Percentiles rank a stretch among this genome's conserved stretches.
Conservation (phyloP, 129 eudicot genomes). For the Pittosporum tobira region DNA sequence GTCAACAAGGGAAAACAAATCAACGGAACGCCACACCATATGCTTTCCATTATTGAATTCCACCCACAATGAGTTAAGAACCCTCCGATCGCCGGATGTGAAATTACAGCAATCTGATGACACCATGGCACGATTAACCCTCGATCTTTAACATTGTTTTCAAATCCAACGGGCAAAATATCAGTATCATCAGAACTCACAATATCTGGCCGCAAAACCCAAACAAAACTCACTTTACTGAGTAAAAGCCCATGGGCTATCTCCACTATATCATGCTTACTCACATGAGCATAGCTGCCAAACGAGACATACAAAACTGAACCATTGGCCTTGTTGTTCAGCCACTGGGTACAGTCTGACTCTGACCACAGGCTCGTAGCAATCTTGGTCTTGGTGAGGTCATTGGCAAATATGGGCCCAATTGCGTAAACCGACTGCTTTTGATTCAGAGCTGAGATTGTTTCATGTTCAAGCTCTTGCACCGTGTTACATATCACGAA, state of each 20-base stretch:
- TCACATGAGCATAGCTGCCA: constrained; percentile 77
- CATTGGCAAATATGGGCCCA: constrained; percentile 54
- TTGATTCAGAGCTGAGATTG: constrained; percentile 34
- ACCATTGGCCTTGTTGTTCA: constrained; percentile 37
- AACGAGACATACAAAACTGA: constrained; percentile 77
- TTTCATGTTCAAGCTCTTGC: constrained; percentile 59
- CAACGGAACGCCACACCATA: constrained; percentile 28
- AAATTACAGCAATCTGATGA: constrained; percentile 17
- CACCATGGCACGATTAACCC: constrained; percentile 33
- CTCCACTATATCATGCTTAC: constrained; percentile 18
- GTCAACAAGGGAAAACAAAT: constrained; percentile 33
- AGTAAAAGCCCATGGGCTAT: constrained; percentile 37
- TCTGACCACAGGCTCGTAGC: constrained; percentile 73
- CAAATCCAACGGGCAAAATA: constrained; percentile 17
- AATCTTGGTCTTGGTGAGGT: constrained; percentile 38
- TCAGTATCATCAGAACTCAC: constrained; percentile 19
- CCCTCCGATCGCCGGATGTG: constrained; percentile 28
- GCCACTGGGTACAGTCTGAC: constrained; percentile 71
- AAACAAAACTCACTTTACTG: constrained; percentile 33
- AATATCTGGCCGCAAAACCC: constrained; percentile 39
- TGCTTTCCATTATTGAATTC: constrained; percentile 34
- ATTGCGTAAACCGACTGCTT: constrained; percentile 61
- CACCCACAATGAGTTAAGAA: constrained; percentile 39
- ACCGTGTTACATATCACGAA: constrained; percentile 65
- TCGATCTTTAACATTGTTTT: constrained; percentile 5